A percentile compares a stretch with the other conserved stretches of the same genome.
phyloP scores from a whole-genome alignment of 768 basidiomycete species.

The Xerocomellus intermedius region DNA sequence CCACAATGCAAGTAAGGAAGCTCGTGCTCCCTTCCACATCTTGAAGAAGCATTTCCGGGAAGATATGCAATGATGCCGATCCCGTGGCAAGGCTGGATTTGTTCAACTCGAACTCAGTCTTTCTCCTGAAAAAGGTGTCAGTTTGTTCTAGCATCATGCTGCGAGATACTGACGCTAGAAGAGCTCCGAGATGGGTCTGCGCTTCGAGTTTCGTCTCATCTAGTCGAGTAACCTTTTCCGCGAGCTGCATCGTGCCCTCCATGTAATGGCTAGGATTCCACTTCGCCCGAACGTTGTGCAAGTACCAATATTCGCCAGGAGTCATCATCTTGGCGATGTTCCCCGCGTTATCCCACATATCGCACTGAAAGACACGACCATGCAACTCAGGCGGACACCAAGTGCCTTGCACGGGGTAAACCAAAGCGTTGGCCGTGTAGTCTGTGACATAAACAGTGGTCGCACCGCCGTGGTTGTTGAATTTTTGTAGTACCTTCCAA shows the following conservation, averaged over 20 bases:
- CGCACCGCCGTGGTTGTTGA: conserved; percentile 37
- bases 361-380: conserved; percentile 49
- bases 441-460: conserved; percentile 63
- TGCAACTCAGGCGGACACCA: conserved; percentile 50
- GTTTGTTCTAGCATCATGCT: not conserved
- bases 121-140: conserved; percentile 42
- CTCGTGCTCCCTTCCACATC: conserved; percentile 41
- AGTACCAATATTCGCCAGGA: conserved; percentile 48
- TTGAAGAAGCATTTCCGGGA: conserved; percentile 47
- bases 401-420: conserved; percentile 34
- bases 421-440: conserved; percentile 47
- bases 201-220: conserved; percentile 37
- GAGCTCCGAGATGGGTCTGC: conserved; percentile 41
- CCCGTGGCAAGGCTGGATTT: conserved; percentile 18
- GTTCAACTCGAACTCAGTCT: conserved; percentile 37
- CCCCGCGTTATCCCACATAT: conserved; percentile 57
- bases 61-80: conserved; percentile 29
- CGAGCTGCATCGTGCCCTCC: conserved; percentile 53
- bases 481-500: conserved; percentile 48
- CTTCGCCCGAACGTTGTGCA: conserved; percentile 53
- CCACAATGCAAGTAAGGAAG: conserved; percentile 56
- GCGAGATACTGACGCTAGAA: conserved; percentile 47
- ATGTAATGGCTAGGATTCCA: conserved; percentile 38
- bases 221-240: conserved; percentile 44
- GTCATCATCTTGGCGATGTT: conserved; percentile 42